phyloP scores from a whole-genome alignment of 176 grass and related monocot species.

The Oryza australiensis region DNA sequence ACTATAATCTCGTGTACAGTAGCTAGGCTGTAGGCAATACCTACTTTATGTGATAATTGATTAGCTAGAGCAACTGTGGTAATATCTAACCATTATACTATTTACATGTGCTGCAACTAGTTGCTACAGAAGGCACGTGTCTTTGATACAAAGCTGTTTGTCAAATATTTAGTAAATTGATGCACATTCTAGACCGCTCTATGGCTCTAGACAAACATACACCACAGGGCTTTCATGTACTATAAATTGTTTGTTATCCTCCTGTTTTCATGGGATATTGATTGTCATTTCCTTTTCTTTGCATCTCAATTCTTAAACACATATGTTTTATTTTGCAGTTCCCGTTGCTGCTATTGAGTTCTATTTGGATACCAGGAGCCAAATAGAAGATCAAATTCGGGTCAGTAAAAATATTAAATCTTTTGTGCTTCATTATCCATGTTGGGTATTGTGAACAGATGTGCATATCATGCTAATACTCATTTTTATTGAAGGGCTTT shows the following conservation, averaged over 20 bases:
- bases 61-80: not conserved
- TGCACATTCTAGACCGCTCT: constrained; percentile 14
- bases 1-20: constrained; percentile 12
- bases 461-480: constrained; percentile 21
- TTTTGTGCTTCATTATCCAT: constrained; percentile 20
- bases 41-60: not conserved
- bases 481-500: constrained; percentile 63
- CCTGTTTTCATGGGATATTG: not conserved
- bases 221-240: not conserved
- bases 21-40: not conserved
- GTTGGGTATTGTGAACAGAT: constrained; percentile 34
- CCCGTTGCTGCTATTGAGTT: constrained; percentile 58
- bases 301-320: not conserved
- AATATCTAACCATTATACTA: not conserved
- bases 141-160: not conserved
- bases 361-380: constrained; percentile 74
- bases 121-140: not conserved
- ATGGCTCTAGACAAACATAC: constrained; percentile 18
- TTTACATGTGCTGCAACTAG: constrained; percentile 13
- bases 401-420: constrained; percentile 48
- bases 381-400: constrained; percentile 89
- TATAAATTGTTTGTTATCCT: constrained; percentile 15
- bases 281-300: not conserved
- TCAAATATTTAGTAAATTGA: constrained; percentile 15
- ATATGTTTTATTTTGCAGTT: constrained; percentile 55